Evolutionary conservation across 1,139 yeast species (phyloP).

Genomic region (Pichia sp.): DNA sequence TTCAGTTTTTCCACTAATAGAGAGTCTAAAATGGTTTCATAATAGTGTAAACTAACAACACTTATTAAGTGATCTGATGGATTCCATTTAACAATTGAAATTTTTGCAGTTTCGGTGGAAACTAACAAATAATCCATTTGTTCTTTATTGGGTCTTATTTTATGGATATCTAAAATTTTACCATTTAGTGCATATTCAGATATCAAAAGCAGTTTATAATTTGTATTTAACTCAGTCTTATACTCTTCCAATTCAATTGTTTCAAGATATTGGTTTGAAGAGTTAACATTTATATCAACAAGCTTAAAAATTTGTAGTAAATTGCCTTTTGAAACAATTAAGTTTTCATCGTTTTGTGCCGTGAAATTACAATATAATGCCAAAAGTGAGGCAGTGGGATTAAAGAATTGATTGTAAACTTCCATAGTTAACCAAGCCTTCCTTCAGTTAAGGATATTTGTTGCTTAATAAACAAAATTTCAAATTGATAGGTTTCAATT

Average conservation of each 20-base stretch:
- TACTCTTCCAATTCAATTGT: conserved; percentile 14
- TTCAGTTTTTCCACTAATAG: conserved; percentile 42
- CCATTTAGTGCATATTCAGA: conserved; percentile 73
- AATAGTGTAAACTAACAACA: conserved; percentile 80
- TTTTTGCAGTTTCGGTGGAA: conserved; percentile 68
- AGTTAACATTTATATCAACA: conserved; percentile 21
- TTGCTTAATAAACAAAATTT: neutral
- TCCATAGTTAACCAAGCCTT: conserved; percentile 47
- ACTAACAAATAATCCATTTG: conserved; percentile 56
- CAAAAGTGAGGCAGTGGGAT: conserved; percentile 68
- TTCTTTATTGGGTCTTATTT: conserved; percentile 37
- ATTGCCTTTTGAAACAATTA: conserved; percentile 67
- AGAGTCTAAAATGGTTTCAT: conserved; percentile 61
- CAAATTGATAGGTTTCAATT: neutral
- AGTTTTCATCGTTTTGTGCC: conserved; percentile 41
- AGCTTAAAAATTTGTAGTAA: conserved; percentile 62
- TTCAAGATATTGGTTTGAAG: conserved; percentile 1
- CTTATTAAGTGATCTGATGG: conserved; percentile 41
- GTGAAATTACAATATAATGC: conserved; percentile 60
- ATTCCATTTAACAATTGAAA: conserved; percentile 75
- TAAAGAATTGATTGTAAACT: conserved; percentile 71
- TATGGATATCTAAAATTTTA: conserved; percentile 50
- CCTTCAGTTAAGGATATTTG: neutral
- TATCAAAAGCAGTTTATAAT: conserved; percentile 43
- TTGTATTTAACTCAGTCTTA: conserved; percentile 14